Evolutionary conservation across 345 rosid species (phyloP).

Genomic region (Aegle marmelos): DNA sequence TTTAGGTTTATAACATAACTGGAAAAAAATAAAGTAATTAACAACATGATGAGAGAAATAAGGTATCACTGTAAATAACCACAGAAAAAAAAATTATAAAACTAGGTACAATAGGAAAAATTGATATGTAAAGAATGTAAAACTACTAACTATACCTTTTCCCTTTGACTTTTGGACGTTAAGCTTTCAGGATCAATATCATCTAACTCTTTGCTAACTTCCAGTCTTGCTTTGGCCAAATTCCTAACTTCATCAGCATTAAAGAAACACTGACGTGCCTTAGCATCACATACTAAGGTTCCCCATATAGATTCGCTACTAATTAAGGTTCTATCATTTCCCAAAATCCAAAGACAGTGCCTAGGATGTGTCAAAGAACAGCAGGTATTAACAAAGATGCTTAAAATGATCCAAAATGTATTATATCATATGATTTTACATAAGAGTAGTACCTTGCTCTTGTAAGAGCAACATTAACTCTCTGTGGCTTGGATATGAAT

Average conservation of each 20-base stretch:
- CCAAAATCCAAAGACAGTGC: slow-evolving; percentile 33
- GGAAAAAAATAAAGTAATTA: slow-evolving; percentile 1
- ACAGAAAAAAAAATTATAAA: not conserved
- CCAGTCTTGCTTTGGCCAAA: not conserved
- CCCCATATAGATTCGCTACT: slow-evolving; percentile 22
- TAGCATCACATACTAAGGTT: slow-evolving; percentile 20
- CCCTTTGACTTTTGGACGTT: slow-evolving; percentile 25
- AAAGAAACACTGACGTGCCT: slow-evolving; percentile 22
- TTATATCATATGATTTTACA: too few relatives aligned
- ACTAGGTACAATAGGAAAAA: not conserved
- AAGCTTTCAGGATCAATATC: not conserved
- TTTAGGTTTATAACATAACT: slow-evolving; percentile 37
- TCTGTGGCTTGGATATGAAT: slow-evolving; percentile 17
- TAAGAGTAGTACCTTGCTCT: slow-evolving; percentile 26
- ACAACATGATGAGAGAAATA: not conserved
- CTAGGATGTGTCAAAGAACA: slow-evolving; percentile 4
- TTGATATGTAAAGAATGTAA: not conserved
- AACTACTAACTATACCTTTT: slow-evolving; percentile 35
- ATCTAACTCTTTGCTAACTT: not conserved
- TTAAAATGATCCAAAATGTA: not conserved
- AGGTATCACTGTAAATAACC: not conserved
- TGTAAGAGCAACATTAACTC: slow-evolving; percentile 32
- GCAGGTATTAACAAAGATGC: not conserved
- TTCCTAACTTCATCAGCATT: slow-evolving; percentile 10
- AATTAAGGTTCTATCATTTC: slow-evolving; percentile 16